phyloP scores from a whole-genome alignment of 352 stramenopile genomes.

The Pythium brassicae region DNA sequence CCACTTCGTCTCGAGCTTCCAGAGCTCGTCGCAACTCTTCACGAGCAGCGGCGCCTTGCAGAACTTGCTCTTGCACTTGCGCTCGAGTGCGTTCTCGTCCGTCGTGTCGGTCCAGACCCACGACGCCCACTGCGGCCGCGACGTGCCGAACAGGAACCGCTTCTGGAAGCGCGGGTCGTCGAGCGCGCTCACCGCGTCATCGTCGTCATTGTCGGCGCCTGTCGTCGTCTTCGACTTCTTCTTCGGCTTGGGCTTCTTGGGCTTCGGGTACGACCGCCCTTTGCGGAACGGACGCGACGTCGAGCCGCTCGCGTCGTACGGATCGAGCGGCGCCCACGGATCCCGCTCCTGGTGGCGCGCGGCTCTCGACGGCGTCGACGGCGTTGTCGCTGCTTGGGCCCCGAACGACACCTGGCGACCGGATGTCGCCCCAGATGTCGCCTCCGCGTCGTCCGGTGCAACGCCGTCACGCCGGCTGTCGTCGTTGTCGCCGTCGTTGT shows the following conservation, averaged over 20 bases:
- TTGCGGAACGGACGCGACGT: constrained; percentile 71
- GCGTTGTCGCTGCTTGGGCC: not conserved
- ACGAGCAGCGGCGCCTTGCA: constrained; percentile 45
- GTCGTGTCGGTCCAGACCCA: constrained; percentile 67
- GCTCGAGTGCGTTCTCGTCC: constrained; percentile 38
- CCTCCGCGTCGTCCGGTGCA: not conserved
- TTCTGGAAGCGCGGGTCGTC: constrained; percentile 63
- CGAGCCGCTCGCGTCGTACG: constrained; percentile 69
- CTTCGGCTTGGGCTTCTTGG: constrained; percentile 33
- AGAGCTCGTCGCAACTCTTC: constrained; percentile 50
- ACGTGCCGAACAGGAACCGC: constrained; percentile 48
- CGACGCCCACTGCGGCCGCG: constrained; percentile 55
- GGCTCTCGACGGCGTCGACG: not conserved
- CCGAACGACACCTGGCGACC: constrained; percentile 9
- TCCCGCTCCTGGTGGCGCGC: constrained; percentile 33
- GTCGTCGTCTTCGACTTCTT: constrained; percentile 33
- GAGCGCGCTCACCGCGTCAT: constrained; percentile 43
- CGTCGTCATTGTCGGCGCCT: constrained; percentile 17
- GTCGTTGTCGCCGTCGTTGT: constrained; percentile 1
- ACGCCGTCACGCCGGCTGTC: constrained; percentile 3
- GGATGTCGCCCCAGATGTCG: not conserved
- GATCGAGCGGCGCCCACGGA: constrained; percentile 65
- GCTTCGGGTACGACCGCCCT: constrained; percentile 56
- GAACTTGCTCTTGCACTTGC: constrained; percentile 61
- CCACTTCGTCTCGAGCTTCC: constrained; percentile 70